Conservation (phyloP, 108 stramenopile genomes). For the Cyclotella kingstonii region DNA sequence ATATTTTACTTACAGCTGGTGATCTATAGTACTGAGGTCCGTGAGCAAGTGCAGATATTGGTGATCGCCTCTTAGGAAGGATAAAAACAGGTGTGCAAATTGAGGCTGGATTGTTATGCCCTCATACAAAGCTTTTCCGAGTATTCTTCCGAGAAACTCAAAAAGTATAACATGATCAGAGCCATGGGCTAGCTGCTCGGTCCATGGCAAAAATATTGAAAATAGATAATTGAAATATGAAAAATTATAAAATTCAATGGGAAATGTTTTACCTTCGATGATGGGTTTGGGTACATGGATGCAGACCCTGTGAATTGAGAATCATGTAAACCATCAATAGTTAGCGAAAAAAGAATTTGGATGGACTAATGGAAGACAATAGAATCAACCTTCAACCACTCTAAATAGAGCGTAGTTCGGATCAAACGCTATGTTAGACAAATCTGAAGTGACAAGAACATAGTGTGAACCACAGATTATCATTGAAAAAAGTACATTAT, state of each 20-base stretch:
- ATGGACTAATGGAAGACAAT: neutral
- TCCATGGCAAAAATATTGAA: slow-evolving; percentile 1
- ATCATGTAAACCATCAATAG: neutral
- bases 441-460: slow-evolving; percentile 44
- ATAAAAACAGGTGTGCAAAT: slow-evolving; percentile 96
- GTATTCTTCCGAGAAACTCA: slow-evolving; percentile 90
- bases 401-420: slow-evolving; percentile 89
- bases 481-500: neutral
- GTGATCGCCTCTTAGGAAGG: slow-evolving; percentile 90
- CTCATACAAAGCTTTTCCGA: slow-evolving; percentile 95
- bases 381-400: slow-evolving; percentile 76
- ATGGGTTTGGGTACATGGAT: slow-evolving; percentile 93
- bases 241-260: neutral
- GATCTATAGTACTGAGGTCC: slow-evolving; percentile 89
- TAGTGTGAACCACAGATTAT: neutral
- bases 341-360: neutral
- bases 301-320: slow-evolving; percentile 15
- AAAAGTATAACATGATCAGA: slow-evolving; percentile 80
- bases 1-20: slow-evolving; percentile 69
- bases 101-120: slow-evolving; percentile 95
- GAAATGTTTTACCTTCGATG: slow-evolving; percentile 41
- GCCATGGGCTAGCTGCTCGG: slow-evolving; percentile 55
- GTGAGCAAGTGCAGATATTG: slow-evolving; percentile 86
- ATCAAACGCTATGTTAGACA: slow-evolving; percentile 87
- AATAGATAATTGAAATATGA: neutral